Base-by-base conservation (phyloP, 129 eudicot species). In the Flaveria robusta region DNA sequence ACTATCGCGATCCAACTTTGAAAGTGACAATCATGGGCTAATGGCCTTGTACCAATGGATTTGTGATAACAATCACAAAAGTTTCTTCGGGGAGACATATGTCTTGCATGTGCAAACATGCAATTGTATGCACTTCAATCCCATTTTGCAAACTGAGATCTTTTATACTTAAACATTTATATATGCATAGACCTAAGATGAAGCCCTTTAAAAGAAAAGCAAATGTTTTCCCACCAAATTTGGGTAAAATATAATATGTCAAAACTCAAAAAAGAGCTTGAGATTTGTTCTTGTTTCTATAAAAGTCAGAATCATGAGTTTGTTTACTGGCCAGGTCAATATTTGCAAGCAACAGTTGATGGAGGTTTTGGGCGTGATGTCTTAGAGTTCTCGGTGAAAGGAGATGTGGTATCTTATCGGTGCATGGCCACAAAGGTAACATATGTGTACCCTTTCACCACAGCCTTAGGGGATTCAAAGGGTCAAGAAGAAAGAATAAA, bases 381-480 rank as follows among this genome's bases (percentile, higher is more conserved):
- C 55, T 18, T 93, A 9, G 98, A 93, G 66, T 93, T 93, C 49
- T 31, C 85, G 82, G 88, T 93, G 45, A 93, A 84, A 64, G 96
- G 91, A 68, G 97, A 93, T 11, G 88, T 82, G 16, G 98, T 88
- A 47, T 74, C 92, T n/a, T 93, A 86, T 73, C 81, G 98, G 34
- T 91, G 91, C 55, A 93, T 93, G 98, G 97, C 98, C 2, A 75
- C 97, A 29, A 93, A 90, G 72, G 98, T 93, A 2, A 90, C 92
- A 4, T 93, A 93, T 81, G 66, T 93, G 7, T 93, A 93, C 72
- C 98, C 98, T 22, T 91, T 93, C 78, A 93, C 98, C 18, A 93
- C 98, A 19, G 97, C 98, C 9, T 85, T 93, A 1, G 98, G 98
- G n/a, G 97, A 93, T 83, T 93, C 98, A 55, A 93, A 93, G 76